Conservation (phyloP, 495 filamentous ascomycete species). For the Daldinia childiae region DNA sequence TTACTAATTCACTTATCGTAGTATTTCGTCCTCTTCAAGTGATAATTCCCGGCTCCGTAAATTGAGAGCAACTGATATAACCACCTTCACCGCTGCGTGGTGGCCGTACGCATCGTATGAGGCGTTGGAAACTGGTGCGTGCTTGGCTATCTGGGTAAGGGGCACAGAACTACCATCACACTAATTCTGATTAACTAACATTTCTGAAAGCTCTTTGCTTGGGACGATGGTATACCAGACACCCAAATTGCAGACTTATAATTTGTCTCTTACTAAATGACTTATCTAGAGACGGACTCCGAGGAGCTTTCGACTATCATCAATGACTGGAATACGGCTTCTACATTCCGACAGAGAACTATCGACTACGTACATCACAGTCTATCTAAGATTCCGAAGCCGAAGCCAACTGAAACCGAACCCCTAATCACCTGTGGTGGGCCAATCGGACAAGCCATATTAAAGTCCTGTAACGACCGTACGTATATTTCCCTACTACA, state of each 20-base stretch:
- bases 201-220: slow-evolving; percentile 10
- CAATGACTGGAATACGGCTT: slow-evolving; percentile 12
- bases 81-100: slow-evolving; percentile 19
- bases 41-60: slow-evolving; percentile 4
- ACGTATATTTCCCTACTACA: background rate
- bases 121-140: background rate
- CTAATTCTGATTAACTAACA: background rate
- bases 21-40: background rate
- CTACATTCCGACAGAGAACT: slow-evolving; percentile 15
- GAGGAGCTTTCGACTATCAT: slow-evolving; percentile 13
- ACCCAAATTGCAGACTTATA: background rate
- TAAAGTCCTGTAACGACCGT: slow-evolving; percentile 19
- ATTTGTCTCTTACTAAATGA: background rate
- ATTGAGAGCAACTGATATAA: background rate
- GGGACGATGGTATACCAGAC: slow-evolving; percentile 20
- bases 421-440: slow-evolving; percentile 11
- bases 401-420: slow-evolving; percentile 1
- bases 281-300: slow-evolving; percentile 25
- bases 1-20: background rate
- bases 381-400: slow-evolving; percentile 1
- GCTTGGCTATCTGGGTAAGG: slow-evolving; percentile 25
- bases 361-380: slow-evolving; percentile 18
- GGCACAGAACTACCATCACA: background rate
- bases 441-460: slow-evolving; percentile 18
- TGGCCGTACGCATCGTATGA: slow-evolving; percentile 33